Evolutionary conservation across 179 eudicot species (phyloP), one percentile per base, ranked within the genome.

Genomic region (Beta corolliflora): DNA sequence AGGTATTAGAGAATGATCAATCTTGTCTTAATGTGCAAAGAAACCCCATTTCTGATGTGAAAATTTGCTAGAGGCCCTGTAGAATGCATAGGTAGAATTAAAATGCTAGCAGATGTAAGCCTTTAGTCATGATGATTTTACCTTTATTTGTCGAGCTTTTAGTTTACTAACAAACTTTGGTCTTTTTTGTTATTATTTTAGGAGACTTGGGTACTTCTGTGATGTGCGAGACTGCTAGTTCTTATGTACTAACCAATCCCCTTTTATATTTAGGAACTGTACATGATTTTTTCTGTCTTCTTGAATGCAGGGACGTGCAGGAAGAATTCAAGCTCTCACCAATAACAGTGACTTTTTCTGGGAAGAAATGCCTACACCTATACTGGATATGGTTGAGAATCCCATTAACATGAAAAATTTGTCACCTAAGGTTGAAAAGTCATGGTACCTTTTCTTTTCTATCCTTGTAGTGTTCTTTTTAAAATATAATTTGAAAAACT

Each of bases 371-470:
- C 90, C 94, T 36, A 94, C 97, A 46, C 98, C 98, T 59, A 85
- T 94, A 36, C 97, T 94, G 45, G 97, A 94, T 87, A 90, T 80
- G 84, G 86, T 94, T 84, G 97, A 94, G 81, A 90, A 84, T 80
- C 98, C 97, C 50, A 91, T 91, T 81, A 85, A 92, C 84, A 86
- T 94, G 83, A 94, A 94, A 83, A 92, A 90, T 82, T 83, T 94
- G 87, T 89, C 98, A 71, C 76, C 87, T 55, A 93, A 93, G 98
- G 98, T 94, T 84, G 80, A 79, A 52, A 54, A 76, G 53, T 81
- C 86, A 81, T 81, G 89, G 87, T 80, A 85, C 80, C 83, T 83
- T 85, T 75, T 80, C 73, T 76, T 61, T 79, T 80, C 69, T 76
- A 72, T 76, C 81, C 73, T 81, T 76, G 66, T 55, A 13, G 48